Base-by-base conservation (phyloP, 2,329 filamentous ascomycete species). In the Fusarium algeriense region DNA sequence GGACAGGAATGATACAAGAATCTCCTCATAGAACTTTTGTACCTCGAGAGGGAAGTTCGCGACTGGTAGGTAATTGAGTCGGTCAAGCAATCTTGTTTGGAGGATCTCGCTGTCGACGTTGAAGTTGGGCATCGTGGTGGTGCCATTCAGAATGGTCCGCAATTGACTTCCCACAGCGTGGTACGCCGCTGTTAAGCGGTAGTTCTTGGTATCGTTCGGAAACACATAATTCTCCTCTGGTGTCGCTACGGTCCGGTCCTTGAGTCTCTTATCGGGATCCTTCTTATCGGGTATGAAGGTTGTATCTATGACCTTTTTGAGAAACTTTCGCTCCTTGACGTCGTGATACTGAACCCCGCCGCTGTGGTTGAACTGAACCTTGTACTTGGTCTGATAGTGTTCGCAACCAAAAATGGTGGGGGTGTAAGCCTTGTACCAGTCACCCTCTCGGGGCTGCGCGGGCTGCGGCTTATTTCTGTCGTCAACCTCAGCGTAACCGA, bases 361-460 rank as follows among this genome's bases (percentile, higher is more conserved):
- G 11, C 61, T 76, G 49, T 73, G 73, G 54, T 75, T 76, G 40
- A 76, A 69, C 45, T 55, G 44, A 26, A 76, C 71, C 15, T 60
- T 69, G 55, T 76, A 76, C 23, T 70, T 60, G 13, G 72, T 73
- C 45, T 75, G 49, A 15, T 73, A 70, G 38, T 76, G 73, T 32
- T 74, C 74, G 41, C 75, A 76, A 10, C 71, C 75, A 46, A 76
- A 70, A 9, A 76, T 76, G 19, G n/a, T 74, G 4, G 75, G 74
- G 7, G 73, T 76, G 32, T 76, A 76, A 7, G 73, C 71, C n/a
- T 65, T 54, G 38, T 66, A 43, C 74, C 74, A 76, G 4, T 66
- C 69, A 7, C 68, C 52, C 35, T 34, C 49, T 5, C 8, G 26
- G 6, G 61, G 54, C 10, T 67, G 62, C 2, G 15, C 23, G 2